These are phyloP conservation scores for Pseudogymnoascus sp. DNA, from an alignment of 2,329 filamentous ascomycete genomes.

Conservation along the genomic window DNA sequence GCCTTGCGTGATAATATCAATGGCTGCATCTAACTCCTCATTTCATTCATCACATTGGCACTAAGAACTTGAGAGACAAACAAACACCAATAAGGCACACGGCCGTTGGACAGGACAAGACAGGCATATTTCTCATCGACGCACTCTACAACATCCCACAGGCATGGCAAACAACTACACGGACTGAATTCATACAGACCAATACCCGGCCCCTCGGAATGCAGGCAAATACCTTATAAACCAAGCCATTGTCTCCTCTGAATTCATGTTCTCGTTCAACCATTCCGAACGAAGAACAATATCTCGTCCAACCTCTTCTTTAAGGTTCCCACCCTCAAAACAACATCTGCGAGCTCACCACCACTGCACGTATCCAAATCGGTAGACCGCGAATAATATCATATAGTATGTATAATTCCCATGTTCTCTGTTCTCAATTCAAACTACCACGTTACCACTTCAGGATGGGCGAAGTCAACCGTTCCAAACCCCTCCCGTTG, in stretches of 20 bases:
- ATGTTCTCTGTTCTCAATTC: not conserved
- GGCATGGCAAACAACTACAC: constrained; percentile 24
- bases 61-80: constrained; percentile 1
- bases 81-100: constrained; percentile 5
- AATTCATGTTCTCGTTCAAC: not conserved
- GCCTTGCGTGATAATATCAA: constrained; percentile 8
- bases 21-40: constrained; percentile 4
- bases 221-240: constrained; percentile 26
- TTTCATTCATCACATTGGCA: constrained; percentile 6
- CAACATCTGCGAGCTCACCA: not conserved
- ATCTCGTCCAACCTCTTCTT: not conserved
- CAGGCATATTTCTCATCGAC: constrained; percentile 4
- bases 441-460: not conserved
- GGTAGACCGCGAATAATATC: not conserved
- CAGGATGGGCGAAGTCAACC: not conserved
- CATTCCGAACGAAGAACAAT: not conserved
- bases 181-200: constrained; percentile 22
- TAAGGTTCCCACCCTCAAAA: not conserved
- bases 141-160: constrained; percentile 18
- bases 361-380: not conserved
- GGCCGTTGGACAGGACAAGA: not conserved
- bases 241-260: constrained; percentile 10
- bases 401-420: not conserved
- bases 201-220: constrained; percentile 24
- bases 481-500: not conserved